Percentiles rank a stretch among this genome's conserved stretches.
phyloP scores from a whole-genome alignment of 2,329 filamentous ascomycete species.

The Diaporthe sp. region DNA sequence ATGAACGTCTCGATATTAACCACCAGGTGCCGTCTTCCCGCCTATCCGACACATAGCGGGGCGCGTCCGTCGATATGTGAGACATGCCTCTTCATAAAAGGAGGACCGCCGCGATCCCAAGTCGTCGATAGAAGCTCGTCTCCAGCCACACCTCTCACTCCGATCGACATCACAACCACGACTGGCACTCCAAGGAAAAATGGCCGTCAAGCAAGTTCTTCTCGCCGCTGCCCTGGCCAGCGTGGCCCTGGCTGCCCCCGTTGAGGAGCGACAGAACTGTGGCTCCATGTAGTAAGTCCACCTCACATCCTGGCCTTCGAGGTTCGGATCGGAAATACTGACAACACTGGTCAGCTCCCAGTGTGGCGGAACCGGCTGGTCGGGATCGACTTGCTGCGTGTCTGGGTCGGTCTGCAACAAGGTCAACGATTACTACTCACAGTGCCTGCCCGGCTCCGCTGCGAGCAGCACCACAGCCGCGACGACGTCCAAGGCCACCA shows the following conservation, averaged over 20 bases:
- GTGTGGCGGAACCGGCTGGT: conserved; percentile 60
- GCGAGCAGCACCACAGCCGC: conserved; percentile 41
- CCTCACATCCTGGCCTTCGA: neutral
- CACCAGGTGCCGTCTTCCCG: conserved; percentile 24
- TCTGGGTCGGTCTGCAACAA: conserved; percentile 54
- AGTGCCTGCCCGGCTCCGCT: conserved; percentile 48
- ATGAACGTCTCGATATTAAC: conserved; percentile 8
- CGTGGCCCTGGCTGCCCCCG: conserved; percentile 54
- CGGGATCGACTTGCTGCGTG: conserved; percentile 58
- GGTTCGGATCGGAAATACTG: neutral
- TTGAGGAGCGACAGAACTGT: conserved; percentile 57
- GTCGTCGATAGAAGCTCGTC: neutral
- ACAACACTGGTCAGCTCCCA: conserved; percentile 47
- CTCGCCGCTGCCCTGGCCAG: conserved; percentile 52
- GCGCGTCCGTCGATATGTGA: neutral
- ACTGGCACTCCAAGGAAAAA: conserved; percentile 36
- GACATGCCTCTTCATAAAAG: conserved; percentile 8
- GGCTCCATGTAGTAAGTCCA: conserved; percentile 48
- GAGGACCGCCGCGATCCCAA: neutral
- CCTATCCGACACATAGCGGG: conserved; percentile 21
- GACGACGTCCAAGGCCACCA: conserved; percentile 41
- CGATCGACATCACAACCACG: conserved; percentile 16
- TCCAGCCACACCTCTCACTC: conserved; percentile 34
- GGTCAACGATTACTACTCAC: conserved; percentile 54
- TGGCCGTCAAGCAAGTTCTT: conserved; percentile 45